These are phyloP conservation scores for Mucor lusitanicus DNA, from an alignment of 371 early-diverging fungal genomes.

Conservation along the genomic window DNA sequence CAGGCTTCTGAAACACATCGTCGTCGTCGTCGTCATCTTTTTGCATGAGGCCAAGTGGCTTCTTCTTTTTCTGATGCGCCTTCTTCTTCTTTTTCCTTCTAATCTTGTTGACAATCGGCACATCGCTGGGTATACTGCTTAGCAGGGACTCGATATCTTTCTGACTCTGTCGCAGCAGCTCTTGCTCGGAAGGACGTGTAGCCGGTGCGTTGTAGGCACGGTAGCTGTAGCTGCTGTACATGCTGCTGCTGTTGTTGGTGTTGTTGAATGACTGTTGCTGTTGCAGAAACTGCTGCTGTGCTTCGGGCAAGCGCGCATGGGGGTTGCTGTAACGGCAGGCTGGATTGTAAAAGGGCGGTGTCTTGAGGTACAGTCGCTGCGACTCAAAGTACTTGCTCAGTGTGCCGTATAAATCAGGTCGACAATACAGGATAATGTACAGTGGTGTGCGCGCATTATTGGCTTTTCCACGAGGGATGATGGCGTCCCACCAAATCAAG, in stretches of 20 bases:
- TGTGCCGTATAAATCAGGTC: slow-evolving; percentile 12
- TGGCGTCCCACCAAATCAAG: slow-evolving; percentile 50
- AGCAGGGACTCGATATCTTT: slow-evolving; percentile 40
- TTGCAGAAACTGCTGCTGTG: background rate
- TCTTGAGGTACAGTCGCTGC: slow-evolving; percentile 18
- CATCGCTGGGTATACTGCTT: slow-evolving; percentile 41
- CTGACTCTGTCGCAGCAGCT: slow-evolving; percentile 20
- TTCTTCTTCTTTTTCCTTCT: slow-evolving; percentile 6
- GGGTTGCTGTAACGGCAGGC: slow-evolving; percentile 37
- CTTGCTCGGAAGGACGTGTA: background rate
- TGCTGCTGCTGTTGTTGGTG: background rate
- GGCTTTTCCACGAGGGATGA: slow-evolving; percentile 44
- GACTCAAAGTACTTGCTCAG: slow-evolving; percentile 22
- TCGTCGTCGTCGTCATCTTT: background rate
- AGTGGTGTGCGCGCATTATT: slow-evolving; percentile 38
- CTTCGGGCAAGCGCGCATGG: slow-evolving; percentile 3
- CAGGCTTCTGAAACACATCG: background rate
- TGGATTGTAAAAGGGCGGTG: slow-evolving; percentile 46
- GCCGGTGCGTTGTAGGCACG: background rate
- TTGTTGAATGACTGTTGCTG: background rate
- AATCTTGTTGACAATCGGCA: background rate
- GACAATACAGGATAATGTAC: slow-evolving; percentile 44
- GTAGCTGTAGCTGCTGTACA: background rate
- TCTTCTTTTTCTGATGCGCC: background rate
- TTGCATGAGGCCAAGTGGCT: background rate